Evolutionary conservation across 371 early-diverging fungal species (phyloP), one percentile per base, ranked within the genome.

Genomic region (Funneliformis caledonium): DNA sequence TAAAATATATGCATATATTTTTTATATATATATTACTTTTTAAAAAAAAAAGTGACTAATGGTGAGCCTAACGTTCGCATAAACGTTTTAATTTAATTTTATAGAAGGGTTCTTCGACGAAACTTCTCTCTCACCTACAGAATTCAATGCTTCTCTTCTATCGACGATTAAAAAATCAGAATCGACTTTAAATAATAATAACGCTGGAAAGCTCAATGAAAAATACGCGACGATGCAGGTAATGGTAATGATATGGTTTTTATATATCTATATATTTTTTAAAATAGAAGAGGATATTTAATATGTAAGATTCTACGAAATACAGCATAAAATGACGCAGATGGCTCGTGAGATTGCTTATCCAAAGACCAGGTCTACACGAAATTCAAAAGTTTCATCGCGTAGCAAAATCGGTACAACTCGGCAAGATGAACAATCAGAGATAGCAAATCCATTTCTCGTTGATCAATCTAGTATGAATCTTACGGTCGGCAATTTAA

Each of bases 191-290:
- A 76, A 76, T n/a, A 76, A 16, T 9, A 43, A 6, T 2, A 76
- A 45, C 33, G 6, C 76, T 42, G 16, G 76, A 33, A 76, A 37
- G 43, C 59, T 76, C 7, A 76, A 76, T 62, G 76, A 76, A 76
- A 76, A 76, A 7, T 76, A 76, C 43, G 76, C 76, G 8, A 50
- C 61, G 26, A 76, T 76, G 76, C 76, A 76, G 76, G 76, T 76
- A 61, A 9, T 47, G 26, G 26, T 26, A 26, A 26, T 26, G 26
- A 26, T 26, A 26, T 26, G 26, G 26, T 26, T 26, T 26, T 26
- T 26, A 26, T 26, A 26, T 26, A 26, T 26, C 26, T 26, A 26
- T 26, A 26, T 26, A 26, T 26, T 26, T 26, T 26, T 26, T 52
- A 26, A 22, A 47, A 48, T 50, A 70, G 14, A 69, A 9, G 5